A percentile compares a stretch with the other conserved stretches of the same genome.
These are phyloP conservation scores for Plasmodium fragile DNA, from an alignment of 169 alveolate species.

Conservation along the genomic window DNA sequence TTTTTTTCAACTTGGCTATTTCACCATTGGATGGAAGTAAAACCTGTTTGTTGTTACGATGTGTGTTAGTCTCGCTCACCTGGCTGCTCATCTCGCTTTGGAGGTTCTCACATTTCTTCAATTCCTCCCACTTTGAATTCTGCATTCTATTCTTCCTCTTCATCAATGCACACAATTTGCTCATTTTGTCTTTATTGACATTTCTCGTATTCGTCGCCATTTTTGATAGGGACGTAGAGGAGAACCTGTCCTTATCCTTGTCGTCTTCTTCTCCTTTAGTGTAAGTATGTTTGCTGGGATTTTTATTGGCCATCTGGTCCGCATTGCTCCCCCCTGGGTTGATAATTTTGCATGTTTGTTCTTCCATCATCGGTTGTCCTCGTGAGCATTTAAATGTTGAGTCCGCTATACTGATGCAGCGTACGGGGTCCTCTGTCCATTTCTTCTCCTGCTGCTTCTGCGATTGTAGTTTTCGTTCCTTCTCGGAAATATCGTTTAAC, in stretches of 20 bases:
- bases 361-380: neutral
- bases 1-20: neutral
- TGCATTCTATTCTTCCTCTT: neutral
- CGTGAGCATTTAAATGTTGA: neutral
- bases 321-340: neutral
- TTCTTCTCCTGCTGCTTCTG: neutral
- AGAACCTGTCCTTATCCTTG: neutral
- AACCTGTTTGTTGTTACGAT: neutral
- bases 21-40: neutral
- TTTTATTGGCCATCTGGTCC: neutral
- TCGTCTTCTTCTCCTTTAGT: neutral
- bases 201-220: slow-evolving; percentile 39
- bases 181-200: slow-evolving; percentile 13
- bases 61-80: neutral
- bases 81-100: neutral
- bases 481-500: neutral
- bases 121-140: neutral
- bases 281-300: neutral
- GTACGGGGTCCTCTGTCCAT: neutral
- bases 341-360: neutral
- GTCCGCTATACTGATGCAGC: neutral
- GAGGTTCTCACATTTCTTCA: neutral
- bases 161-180: neutral
- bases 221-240: neutral
- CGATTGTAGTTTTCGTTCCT: neutral